Conservation (phyloP, 164 flowering plant genomes). For the Cinnamomum chago region DNA sequence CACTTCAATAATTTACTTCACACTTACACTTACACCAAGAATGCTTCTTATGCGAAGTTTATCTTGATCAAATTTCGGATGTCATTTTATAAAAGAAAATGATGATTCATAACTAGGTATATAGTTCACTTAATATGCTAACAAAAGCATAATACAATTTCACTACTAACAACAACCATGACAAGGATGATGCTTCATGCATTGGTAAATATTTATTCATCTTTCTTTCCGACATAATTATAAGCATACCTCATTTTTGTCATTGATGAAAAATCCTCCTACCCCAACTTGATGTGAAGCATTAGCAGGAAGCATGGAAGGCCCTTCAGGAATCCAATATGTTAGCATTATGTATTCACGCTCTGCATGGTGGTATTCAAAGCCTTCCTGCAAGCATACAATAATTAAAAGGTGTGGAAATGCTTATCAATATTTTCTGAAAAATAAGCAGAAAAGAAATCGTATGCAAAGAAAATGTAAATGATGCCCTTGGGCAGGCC, state of each 20-base stretch:
- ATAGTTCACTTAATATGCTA: background rate
- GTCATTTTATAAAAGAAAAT: background rate
- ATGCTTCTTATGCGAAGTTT: background rate
- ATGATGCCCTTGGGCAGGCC: background rate
- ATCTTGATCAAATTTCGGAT: background rate
- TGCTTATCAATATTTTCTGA: background rate
- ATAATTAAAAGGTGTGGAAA: background rate
- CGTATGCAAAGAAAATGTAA: background rate
- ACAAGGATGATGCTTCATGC: background rate
- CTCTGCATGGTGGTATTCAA: constrained; percentile 89
- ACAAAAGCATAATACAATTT: background rate
- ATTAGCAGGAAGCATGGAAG: constrained; percentile 80
- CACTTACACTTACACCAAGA: too few species aligned
- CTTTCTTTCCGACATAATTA: background rate
- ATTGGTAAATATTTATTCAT: too few species aligned
- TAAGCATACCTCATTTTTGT: constrained; percentile 61
- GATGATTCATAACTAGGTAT: background rate
- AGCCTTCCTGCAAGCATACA: constrained; percentile 64
- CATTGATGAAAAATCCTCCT: constrained; percentile 87
- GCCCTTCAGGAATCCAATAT: constrained; percentile 84
- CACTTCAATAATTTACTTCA: too few species aligned
- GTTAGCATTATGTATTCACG: constrained; percentile 75
- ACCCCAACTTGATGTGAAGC: constrained; percentile 91
- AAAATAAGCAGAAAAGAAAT: background rate
- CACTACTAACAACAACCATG: background rate